Evolutionary conservation across 768 basidiomycete genomes (phyloP), one percentile per base, ranked within the genome.

Genomic region (Dioszegia aurantiaca): DNA sequence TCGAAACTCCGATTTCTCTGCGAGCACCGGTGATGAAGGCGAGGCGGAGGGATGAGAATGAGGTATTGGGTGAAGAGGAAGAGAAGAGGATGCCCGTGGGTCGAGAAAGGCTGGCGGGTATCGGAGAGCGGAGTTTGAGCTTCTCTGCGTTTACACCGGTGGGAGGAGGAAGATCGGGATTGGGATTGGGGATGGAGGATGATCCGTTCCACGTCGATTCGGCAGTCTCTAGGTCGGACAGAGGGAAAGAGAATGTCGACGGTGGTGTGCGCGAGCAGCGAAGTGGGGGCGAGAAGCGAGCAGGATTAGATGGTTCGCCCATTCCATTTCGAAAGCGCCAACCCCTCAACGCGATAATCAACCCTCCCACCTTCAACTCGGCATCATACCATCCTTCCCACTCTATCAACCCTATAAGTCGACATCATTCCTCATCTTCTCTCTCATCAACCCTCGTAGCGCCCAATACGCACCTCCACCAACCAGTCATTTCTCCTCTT

Each of bases 1-100:
- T 53, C 51, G 51, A 53, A 21, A 53, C 51, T 16, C 51, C 51
- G 4, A 53, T 53, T n/a, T 39, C 51, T 4, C 37, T 53, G 14
- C 51, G 51, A 1, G 26, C 51, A 33, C 33, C 33, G 33, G 33
- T 33, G 33, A 33, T 6, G 33, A 33, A 14, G 33, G 8, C 33
- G 33, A 33, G 33, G 8, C 8, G 14, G 33, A 33, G 6, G 8
- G 33, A 33, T 33, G 33, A 6, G 8, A 14, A 33, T 6, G 33
- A 6, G 33, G 33, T 14, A 14, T 6, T 14, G 33, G 33, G 8
- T 6, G 33, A 33, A 6, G 33, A 33, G 33, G 33, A 33, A 33
- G 33, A 14, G 33, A 6, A 14, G 33, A 33, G 14, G 33, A 33
- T 6, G 33, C 33, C 33, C 4, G 17, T 26, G 4, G 26, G 8